A percentile compares a stretch with the other conserved stretches of the same genome.
Conservation (phyloP, 192 early-diverging fungal genomes). For the Linnemannia elongata region DNA sequence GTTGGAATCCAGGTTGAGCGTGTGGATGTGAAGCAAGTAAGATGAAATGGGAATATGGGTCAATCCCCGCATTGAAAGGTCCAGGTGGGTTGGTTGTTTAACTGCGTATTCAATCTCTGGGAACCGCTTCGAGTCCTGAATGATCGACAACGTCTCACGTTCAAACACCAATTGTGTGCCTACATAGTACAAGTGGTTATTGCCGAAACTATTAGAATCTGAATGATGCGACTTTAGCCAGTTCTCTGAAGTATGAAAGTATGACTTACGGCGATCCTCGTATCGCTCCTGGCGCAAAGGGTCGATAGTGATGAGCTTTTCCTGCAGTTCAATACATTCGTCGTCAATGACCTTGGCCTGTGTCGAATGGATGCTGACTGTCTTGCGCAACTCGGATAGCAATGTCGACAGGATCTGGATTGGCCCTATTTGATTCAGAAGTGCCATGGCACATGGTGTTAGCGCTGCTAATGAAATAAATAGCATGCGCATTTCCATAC, state of each 20-base stretch:
- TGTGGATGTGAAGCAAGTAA: conserved; percentile 42
- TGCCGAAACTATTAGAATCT: background rate
- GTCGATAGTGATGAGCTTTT: conserved; percentile 69
- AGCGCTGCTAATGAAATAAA: background rate
- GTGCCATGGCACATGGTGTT: background rate
- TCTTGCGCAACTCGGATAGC: conserved; percentile 36
- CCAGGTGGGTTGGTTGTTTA: conserved; percentile 21
- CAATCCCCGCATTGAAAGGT: conserved; percentile 50
- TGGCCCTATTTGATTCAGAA: conserved; percentile 16
- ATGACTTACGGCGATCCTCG: conserved; percentile 66
- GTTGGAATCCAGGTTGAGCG: conserved; percentile 50
- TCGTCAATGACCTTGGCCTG: conserved; percentile 48
- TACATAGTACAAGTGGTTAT: background rate
- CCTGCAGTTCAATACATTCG: conserved; percentile 61
- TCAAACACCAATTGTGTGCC: conserved; percentile 52
- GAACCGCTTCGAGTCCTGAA: conserved; percentile 41
- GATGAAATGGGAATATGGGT: conserved; percentile 52
- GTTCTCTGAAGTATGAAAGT: background rate
- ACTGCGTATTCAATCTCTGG: conserved; percentile 39
- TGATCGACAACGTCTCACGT: conserved; percentile 36
- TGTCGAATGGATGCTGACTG: conserved; percentile 19
- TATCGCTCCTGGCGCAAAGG: conserved; percentile 67
- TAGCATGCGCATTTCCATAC: background rate
- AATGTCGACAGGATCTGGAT: conserved; percentile 42
- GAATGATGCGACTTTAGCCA: background rate